These are phyloP conservation scores for Sporothrix globosa DNA, from an alignment of 2,329 filamentous ascomycete genomes.

Conservation along the genomic window DNA sequence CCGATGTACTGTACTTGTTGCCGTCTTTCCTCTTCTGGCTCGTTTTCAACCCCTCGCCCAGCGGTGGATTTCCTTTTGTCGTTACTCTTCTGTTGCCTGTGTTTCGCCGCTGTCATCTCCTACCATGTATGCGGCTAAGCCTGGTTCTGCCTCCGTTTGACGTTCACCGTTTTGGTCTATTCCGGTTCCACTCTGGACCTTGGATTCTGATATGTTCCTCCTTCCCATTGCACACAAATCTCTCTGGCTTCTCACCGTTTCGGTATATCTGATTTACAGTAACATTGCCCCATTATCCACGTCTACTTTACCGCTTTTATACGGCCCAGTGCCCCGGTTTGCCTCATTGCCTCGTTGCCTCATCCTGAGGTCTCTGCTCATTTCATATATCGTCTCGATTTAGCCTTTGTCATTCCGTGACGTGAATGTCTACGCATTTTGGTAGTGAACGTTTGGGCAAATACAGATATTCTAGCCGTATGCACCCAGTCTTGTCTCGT, in stretches of 20 bases:
- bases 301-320: neutral
- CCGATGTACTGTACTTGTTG: slow-evolving; percentile 34
- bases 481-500: slow-evolving; percentile 27
- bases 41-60: neutral
- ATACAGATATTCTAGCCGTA: neutral
- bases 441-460: neutral
- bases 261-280: neutral
- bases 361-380: slow-evolving; percentile 2
- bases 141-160: slow-evolving; percentile 34
- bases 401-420: neutral
- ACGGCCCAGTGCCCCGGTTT: neutral
- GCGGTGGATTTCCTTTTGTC: slow-evolving; percentile 7
- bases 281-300: neutral
- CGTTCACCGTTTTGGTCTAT: slow-evolving; percentile 15
- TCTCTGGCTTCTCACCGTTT: slow-evolving; percentile 1
- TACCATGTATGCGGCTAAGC: slow-evolving; percentile 32
- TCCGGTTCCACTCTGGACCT: neutral
- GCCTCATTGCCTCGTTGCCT: neutral
- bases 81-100: neutral
- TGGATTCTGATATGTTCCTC: neutral
- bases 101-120: slow-evolving; percentile 5
- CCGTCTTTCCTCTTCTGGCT: slow-evolving; percentile 21
- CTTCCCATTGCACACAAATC: neutral
- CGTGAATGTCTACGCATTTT: neutral
- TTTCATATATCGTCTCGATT: neutral